These are phyloP conservation scores for Aciculosporium take DNA, from an alignment of 2,329 filamentous ascomycete genomes.

Conservation along the genomic window DNA sequence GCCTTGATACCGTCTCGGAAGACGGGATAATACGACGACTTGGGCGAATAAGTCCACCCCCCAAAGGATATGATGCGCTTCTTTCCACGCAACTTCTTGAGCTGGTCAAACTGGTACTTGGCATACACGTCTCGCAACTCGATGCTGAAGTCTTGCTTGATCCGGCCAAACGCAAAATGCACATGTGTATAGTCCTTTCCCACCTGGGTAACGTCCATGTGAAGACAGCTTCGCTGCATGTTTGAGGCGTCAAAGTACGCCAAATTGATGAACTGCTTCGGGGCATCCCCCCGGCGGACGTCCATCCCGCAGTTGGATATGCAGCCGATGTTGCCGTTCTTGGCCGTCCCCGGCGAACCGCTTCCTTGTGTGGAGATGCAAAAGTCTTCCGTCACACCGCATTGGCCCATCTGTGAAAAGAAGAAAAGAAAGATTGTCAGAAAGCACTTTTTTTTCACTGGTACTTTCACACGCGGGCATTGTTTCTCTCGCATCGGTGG, in stretches of 20 bases:
- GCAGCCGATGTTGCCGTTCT: conserved; percentile 5
- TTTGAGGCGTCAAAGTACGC: conserved; percentile 12
- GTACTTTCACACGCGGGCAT: neutral
- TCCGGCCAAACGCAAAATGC: conserved; percentile 17
- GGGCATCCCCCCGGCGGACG: conserved; percentile 5
- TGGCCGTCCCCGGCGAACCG: neutral
- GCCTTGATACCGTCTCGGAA: conserved; percentile 11
- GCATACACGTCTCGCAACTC: neutral
- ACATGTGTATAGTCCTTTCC: conserved; percentile 10
- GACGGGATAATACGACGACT: conserved; percentile 10
- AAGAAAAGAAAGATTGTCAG: no score
- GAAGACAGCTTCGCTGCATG: conserved; percentile 6
- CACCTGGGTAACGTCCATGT: neutral
- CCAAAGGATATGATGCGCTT: conserved; percentile 18
- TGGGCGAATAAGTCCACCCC: conserved; percentile 15
- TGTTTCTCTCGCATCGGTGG: conserved; percentile 2
- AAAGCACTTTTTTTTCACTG: conserved; percentile 8
- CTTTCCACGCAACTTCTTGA: conserved; percentile 10
- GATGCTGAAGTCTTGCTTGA: conserved; percentile 9
- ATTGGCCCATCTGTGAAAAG: neutral
- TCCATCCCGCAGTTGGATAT: conserved; percentile 14
- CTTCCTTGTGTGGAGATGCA: neutral
- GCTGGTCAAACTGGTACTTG: conserved; percentile 6
- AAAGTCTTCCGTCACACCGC: neutral
- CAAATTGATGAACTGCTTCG: conserved; percentile 7